Evolutionary conservation across 257 asterid species (phyloP).

Genomic region (Plantago major): DNA sequence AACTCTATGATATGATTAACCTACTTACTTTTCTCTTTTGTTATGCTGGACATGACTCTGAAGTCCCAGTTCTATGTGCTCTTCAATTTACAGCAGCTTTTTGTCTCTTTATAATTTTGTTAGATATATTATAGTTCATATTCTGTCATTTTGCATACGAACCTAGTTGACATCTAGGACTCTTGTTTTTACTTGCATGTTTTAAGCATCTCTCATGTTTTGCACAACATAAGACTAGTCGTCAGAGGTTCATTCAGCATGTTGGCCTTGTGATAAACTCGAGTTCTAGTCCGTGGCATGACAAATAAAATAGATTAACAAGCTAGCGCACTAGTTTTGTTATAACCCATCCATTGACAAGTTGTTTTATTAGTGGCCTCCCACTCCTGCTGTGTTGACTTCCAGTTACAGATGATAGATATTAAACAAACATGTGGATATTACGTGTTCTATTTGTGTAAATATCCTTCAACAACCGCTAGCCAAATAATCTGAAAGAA

Average conservation of each 20-base stretch:
- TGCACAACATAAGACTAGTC: neutral
- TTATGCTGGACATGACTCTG: constrained; percentile 6
- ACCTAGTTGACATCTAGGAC: neutral
- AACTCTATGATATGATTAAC: neutral
- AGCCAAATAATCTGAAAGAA: neutral
- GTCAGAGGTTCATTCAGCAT: neutral
- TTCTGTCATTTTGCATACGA: neutral
- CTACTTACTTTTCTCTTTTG: neutral
- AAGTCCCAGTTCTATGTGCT: constrained; percentile 5
- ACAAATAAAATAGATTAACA: neutral
- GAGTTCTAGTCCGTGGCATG: neutral
- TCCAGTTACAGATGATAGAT: neutral
- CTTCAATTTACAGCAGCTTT: neutral
- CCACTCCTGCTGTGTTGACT: constrained; percentile 9
- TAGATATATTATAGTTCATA: neutral
- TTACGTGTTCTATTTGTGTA: neutral
- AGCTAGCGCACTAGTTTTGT: neutral
- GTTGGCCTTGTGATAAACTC: neutral
- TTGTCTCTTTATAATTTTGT: neutral
- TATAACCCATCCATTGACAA: neutral
- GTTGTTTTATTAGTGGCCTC: constrained; percentile 11
- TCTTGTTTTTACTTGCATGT: neutral
- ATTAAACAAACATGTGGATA: neutral
- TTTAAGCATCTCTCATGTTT: neutral
- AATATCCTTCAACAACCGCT: neutral